phyloP scores from a whole-genome alignment of 2,329 filamentous ascomycete species.

The Cercospora berteroae region DNA sequence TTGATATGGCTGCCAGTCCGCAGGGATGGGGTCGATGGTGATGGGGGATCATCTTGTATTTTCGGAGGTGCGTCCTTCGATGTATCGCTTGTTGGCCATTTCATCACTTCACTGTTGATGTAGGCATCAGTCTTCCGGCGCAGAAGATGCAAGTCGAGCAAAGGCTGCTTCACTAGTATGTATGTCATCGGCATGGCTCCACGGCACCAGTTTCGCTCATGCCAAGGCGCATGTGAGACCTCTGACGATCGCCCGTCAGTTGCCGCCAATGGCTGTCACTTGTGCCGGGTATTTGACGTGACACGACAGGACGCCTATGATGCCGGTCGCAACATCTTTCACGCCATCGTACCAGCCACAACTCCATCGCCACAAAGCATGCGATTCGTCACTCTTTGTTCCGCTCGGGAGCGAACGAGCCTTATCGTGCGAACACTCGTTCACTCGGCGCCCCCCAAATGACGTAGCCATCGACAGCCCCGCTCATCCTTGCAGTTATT shows the following conservation, averaged over 20 bases:
- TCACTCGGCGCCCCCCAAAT: not conserved
- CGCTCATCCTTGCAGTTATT: conserved; percentile 5
- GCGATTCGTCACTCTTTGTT: not conserved
- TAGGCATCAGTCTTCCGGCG: not conserved
- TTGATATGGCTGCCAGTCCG: conserved; percentile 47
- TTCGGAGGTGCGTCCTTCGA: not conserved
- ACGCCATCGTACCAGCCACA: not conserved
- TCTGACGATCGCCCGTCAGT: not conserved
- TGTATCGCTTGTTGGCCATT: no score
- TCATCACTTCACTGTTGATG: not conserved
- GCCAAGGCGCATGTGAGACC: conserved; percentile 2
- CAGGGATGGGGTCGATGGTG: conserved; percentile 35
- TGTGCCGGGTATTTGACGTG: not conserved
- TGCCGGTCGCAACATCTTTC: not conserved
- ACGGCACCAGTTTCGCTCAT: not conserved
- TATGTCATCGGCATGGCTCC: not conserved
- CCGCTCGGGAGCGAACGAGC: not conserved
- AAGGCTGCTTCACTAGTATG: not conserved
- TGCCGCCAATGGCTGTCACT: not conserved
- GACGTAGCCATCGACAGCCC: not conserved
- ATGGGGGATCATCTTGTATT: not conserved
- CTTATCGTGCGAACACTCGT: not conserved
- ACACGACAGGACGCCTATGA: not conserved
- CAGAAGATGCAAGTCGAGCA: not conserved
- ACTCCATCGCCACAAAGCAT: not conserved